A percentile compares a stretch with the other conserved stretches of the same genome.
phyloP scores from a whole-genome alignment of 345 rosid genomes.

The Salix brachista region DNA sequence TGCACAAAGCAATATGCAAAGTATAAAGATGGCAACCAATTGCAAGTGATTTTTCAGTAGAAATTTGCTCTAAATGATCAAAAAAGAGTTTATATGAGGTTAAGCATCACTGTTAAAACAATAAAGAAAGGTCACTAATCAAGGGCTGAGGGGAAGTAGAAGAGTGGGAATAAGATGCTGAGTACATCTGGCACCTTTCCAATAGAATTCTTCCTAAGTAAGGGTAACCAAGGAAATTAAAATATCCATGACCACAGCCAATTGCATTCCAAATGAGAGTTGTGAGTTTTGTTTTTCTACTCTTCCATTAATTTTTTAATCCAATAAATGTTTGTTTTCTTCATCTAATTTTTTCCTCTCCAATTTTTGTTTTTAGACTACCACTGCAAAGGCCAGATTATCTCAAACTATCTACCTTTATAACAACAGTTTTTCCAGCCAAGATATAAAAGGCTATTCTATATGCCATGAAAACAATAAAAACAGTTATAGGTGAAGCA shows the following conservation, averaged over 20 bases:
- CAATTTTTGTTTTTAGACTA: neutral
- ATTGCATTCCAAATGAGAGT: neutral
- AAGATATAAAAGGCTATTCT: neutral
- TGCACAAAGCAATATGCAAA: neutral
- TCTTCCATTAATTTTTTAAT: neutral
- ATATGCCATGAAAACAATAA: neutral
- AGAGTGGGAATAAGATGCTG: neutral
- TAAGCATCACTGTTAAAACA: neutral
- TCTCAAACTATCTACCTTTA: neutral
- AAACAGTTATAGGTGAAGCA: neutral
- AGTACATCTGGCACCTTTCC: neutral
- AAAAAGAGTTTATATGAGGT: neutral
- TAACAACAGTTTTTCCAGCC: neutral
- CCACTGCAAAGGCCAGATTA: neutral
- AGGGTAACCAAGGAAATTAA: neutral
- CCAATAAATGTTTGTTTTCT: neutral
- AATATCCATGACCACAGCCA: neutral
- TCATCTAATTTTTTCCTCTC: neutral
- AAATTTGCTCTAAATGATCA: neutral
- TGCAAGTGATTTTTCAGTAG: neutral
- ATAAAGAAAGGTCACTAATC: neutral
- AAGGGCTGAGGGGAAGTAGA: neutral
- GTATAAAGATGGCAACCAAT: neutral
- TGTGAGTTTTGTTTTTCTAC: neutral
- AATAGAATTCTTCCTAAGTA: neutral